Evolutionary conservation across 371 early-diverging fungal species (phyloP).

Genomic region (Apophysomyces ossiformis): DNA sequence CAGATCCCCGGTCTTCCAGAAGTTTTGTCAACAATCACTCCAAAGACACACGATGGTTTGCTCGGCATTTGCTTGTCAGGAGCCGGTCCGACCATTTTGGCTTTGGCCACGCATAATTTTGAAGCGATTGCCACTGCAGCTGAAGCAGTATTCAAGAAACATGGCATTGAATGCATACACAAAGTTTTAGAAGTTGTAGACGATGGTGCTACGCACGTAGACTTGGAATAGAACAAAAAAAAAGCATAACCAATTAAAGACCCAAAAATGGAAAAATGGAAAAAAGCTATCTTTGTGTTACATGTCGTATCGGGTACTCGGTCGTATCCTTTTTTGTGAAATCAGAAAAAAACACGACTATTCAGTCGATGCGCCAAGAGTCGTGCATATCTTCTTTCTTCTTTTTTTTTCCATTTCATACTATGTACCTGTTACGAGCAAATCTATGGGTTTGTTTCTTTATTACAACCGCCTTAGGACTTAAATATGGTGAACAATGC

Average conservation of each 20-base stretch:
- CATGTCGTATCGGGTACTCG: neutral
- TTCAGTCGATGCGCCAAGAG: constrained; percentile 6
- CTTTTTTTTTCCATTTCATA: neutral
- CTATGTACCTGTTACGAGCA: neutral
- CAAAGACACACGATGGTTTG: constrained; percentile 78
- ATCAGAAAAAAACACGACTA: neutral
- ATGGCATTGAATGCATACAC: constrained; percentile 69
- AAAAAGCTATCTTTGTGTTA: neutral
- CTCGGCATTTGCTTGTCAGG: constrained; percentile 94
- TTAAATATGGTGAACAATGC: neutral
- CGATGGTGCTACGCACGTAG: constrained; percentile 64
- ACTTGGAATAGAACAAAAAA: constrained; percentile 13
- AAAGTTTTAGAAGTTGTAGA: constrained; percentile 77
- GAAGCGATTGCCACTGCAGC: constrained; percentile 73
- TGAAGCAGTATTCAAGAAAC: constrained; percentile 66
- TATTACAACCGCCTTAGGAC: neutral
- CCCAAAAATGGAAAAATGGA: neutral
- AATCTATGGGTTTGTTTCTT: neutral
- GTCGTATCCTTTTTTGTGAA: neutral
- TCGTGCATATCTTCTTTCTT: neutral
- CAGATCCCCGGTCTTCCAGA: constrained; percentile 91
- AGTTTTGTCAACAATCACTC: constrained; percentile 76
- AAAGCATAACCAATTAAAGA: neutral
- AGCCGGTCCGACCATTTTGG: constrained; percentile 96
- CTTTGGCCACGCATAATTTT: constrained; percentile 79